Conservation (phyloP, 2,329 filamentous ascomycete genomes). For the Aspergillus luchuensis region DNA sequence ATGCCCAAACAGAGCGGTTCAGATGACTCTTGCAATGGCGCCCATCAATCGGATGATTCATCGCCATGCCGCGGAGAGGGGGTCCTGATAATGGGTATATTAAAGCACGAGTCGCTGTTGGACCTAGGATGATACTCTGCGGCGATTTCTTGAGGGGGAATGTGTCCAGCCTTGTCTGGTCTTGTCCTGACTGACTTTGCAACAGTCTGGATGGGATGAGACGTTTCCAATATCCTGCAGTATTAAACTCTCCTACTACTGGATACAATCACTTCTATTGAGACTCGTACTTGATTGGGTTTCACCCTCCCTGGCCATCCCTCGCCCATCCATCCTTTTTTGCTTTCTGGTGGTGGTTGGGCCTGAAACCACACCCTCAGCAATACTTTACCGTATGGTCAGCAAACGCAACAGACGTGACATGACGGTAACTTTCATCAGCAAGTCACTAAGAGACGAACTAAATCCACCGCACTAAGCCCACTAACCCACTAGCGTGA, state of each 20-base stretch:
- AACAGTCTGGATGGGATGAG: background rate
- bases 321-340: background rate
- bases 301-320: background rate
- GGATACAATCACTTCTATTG: background rate
- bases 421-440: background rate
- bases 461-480: background rate
- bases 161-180: background rate
- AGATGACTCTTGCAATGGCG: slow-evolving; percentile 7
- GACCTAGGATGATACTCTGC: background rate
- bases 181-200: background rate
- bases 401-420: background rate
- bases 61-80: background rate
- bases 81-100: background rate
- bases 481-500: slow-evolving; percentile 4
- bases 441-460: background rate
- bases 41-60: background rate
- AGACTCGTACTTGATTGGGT: background rate
- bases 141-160: background rate
- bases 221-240: background rate
- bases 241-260: no score
- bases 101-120: background rate
- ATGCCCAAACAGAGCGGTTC: slow-evolving; percentile 8
- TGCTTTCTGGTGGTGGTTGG: background rate
- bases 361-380: background rate
- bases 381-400: background rate